Evolutionary conservation across 192 early-diverging fungal species (phyloP), one percentile per base, ranked within the genome.

Genomic region (Phycomyces blakesleeanus): DNA sequence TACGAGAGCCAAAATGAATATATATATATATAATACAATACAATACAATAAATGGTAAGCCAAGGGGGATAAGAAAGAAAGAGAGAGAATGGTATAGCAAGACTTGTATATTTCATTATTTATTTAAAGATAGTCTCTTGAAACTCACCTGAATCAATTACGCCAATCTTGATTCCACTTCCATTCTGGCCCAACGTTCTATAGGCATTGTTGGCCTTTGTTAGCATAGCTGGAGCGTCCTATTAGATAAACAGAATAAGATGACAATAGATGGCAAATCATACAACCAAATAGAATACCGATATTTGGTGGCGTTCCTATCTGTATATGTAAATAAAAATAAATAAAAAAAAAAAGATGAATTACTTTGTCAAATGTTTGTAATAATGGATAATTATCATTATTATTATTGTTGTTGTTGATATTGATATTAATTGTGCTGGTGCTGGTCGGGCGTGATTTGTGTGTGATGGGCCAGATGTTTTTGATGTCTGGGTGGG

Each of bases 131-230:
- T n/a, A n/a, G n/a, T n/a, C n/a, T n/a, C n/a, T n/a, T n/a, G n/a
- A n/a, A 2, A 20, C 51, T 53, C 63, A 64, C 88, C 86, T 15
- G 76, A 79, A 71, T 90, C 89, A n/a, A 89, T 71, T 55, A 90
- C 67, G 55, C 85, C 87, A 50, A 90, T 74, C 42, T 81, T 82
- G 51, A 90, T 65, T 16, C 84, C 85, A 61, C 71, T 77, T 2
- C 88, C 88, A 39, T 68, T 75, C 41, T 79, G 62, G 5, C 75
- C 75, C 41, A 85, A 70, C 9, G 69, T 59, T 20, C 68, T 60
- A n/a, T 81, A 80, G 9, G 76, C 76, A 52, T 57, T 63, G 40
- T 76, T 67, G 0, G 78, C 81, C 10, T 76, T 79, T 4, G 85
- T 87, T 68, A 75, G 61, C 9, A 76, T 72, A 42, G 82, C 75